Base-by-base conservation (phyloP, 1,139 yeast genomes). In the Candida gigantensis region DNA sequence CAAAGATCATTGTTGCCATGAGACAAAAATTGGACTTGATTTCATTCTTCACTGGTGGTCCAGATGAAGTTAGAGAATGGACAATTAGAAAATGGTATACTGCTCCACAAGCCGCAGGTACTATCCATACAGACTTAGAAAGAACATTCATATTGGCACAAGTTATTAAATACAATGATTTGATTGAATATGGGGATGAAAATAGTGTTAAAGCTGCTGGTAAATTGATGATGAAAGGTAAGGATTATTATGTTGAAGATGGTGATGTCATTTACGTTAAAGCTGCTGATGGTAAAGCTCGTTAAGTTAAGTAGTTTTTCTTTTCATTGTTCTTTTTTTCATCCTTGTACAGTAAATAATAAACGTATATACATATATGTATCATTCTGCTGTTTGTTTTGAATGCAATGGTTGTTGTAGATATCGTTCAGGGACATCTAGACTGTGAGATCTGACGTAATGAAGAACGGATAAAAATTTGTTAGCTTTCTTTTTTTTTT, bases 231-330 rank as follows among this genome's bases (percentile, higher is more conserved):
- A 86, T 78, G 60, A 92, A 92, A 81, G 99, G 99, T 77, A 94
- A 92, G 68, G 97, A 90, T 51, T 92, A 94, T 60, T 92, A 80
- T 47, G 96, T 94, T 47, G 73, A 67, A 50, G 77, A 71, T 51
- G 77, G 97, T 62, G 97, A 90, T 62, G 77, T 92, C 55, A 82
- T 90, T 53, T 90, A 84, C 72, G 86, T 90, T 75, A 85, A 95
- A 75, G 89, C 97, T 45, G 97, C 95, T 64, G 96, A 95, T 43
- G 97, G 97, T 71, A 90, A 90, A 76, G 76, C 74, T 42, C 72
- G 77, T 60, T 70, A 70, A 65, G 45, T 4, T 10, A 12, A 13
- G 11, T 3, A 19, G 12, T n/a, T 13, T 6, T 4, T 16, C 10
- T 29, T 11, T 8, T 20, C 2, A 15, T 28, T 13, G 10, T 12